phyloP scores from a whole-genome alignment of 1,139 yeast species.

The Geotrichum australiense region DNA sequence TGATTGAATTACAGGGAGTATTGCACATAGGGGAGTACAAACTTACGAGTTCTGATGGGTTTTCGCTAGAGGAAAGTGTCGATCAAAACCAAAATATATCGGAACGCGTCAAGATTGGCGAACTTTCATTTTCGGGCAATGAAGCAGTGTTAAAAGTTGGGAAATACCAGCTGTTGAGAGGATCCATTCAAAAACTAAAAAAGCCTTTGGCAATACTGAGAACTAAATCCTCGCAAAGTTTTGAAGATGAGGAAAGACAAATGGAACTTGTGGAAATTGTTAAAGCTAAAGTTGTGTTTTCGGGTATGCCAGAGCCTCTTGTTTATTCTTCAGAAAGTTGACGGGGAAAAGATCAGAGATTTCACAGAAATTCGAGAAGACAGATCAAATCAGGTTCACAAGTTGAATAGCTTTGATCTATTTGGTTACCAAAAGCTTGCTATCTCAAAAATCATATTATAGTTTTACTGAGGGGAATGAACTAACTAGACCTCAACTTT shows the following conservation, averaged over 20 bases:
- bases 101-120: slow-evolving; percentile 20
- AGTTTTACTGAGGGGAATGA: no score
- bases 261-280: slow-evolving; percentile 30
- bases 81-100: not conserved
- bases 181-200: slow-evolving; percentile 30
- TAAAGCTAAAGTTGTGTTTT: slow-evolving; percentile 31
- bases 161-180: slow-evolving; percentile 32
- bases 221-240: slow-evolving; percentile 17
- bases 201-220: slow-evolving; percentile 33
- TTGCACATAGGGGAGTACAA: slow-evolving; percentile 28
- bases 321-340: no score
- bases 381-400: no score
- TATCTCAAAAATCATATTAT: no score
- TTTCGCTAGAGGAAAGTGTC: slow-evolving; percentile 7
- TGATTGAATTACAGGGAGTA: slow-evolving; percentile 33
- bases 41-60: slow-evolving; percentile 18
- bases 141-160: slow-evolving; percentile 31
- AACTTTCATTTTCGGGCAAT: slow-evolving; percentile 24
- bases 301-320: slow-evolving; percentile 33
- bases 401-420: no score
- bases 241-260: slow-evolving; percentile 17
- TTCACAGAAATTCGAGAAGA: no score
- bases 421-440: no score
- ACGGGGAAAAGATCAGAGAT: no score
- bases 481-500: no score